Percentiles rank a stretch among this genome's conserved stretches.
Evolutionary conservation across 2,329 filamentous ascomycete species (phyloP).

Genomic region (Onygenales sp.): DNA sequence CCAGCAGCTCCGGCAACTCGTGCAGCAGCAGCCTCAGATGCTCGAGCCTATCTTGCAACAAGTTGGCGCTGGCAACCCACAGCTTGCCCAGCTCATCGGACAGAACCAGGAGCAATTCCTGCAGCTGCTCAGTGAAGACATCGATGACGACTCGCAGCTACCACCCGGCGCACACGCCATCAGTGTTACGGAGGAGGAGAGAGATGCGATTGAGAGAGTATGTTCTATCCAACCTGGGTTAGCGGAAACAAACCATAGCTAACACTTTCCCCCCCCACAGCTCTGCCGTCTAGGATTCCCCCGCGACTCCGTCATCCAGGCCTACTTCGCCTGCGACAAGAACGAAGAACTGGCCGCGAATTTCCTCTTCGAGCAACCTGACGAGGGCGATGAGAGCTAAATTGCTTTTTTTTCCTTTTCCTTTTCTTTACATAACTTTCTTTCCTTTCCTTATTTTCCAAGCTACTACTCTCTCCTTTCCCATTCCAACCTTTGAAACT

Average conservation of each 20-base stretch:
- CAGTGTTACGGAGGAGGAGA: conserved; percentile 87
- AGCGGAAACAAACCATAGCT: background rate
- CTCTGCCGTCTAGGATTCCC: conserved; percentile 89
- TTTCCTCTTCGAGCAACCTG: conserved; percentile 94
- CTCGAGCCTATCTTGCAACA: conserved; percentile 96
- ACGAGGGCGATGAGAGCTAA: conserved; percentile 51
- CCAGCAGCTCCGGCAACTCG: conserved; percentile 91
- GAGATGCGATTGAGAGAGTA: conserved; percentile 92
- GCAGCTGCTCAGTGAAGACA: conserved; percentile 77
- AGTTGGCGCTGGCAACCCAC: conserved; percentile 87
- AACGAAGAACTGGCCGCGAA: conserved; percentile 98
- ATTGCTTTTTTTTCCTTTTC: background rate
- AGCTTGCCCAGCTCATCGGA: conserved; percentile 84
- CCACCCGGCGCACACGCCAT: conserved; percentile 69
- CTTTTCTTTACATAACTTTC: background rate
- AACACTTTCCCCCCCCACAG: conserved; percentile 33
- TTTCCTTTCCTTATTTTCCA: no score
- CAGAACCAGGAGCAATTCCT: conserved; percentile 91
- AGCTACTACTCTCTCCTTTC: background rate
- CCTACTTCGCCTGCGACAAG: conserved; percentile 98
- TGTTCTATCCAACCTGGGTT: conserved; percentile 21
- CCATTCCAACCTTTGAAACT: background rate
- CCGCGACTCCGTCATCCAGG: conserved; percentile 87
- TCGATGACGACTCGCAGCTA: conserved; percentile 64
- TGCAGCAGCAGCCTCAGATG: conserved; percentile 97